Base-by-base conservation (phyloP, 768 basidiomycete genomes). In the Collybiopsis confluens region DNA sequence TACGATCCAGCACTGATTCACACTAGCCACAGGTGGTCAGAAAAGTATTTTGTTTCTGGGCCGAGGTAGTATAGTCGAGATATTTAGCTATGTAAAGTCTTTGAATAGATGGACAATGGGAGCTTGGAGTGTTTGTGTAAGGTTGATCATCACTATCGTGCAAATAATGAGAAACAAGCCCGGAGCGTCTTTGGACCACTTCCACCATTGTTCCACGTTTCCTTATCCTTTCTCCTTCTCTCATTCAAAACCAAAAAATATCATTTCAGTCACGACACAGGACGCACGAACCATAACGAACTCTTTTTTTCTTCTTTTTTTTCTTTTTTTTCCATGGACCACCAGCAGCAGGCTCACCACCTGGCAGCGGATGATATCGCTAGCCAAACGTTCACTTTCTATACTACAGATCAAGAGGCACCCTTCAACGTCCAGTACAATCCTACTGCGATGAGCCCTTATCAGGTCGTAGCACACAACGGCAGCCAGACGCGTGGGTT, bases 401-500 rank as follows among this genome's bases (percentile, higher is more conserved):
- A 82, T 68, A 64, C 71, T 55, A 57, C 72, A 61, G 81, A 83
- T 53, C 80, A 80, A 61, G 79, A 83, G 57, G 70, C 73, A 65
- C 65, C 77, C 56, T 85, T 81, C 70, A 73, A 67, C 62, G 67
- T 81, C 64, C 70, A 72, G 54, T 82, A 82, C 70, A 70, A 71
- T 63, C 67, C 78, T 61, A 81, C 78, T 41, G 35, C 43, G 68
- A 78, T 83, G 73, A 71, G 70, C 59, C 68, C 76, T 68, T 86
- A 85, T 77, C 80, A 78, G 61, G 71, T 74, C 50, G 75, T 79
- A 66, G 76, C 73, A 62, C 78, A 81, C 62, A 55, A 67, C 52
- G 77, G 73, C 70, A 77, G 81, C 69, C 81, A 80, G 74, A 73
- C 86, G 75, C 88, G 88, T 85, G 85, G 78, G 86, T 73, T 70